Evolutionary conservation across 768 basidiomycete species (phyloP), one percentile per base, ranked within the genome.

Genomic region (Hericium coralloides): DNA sequence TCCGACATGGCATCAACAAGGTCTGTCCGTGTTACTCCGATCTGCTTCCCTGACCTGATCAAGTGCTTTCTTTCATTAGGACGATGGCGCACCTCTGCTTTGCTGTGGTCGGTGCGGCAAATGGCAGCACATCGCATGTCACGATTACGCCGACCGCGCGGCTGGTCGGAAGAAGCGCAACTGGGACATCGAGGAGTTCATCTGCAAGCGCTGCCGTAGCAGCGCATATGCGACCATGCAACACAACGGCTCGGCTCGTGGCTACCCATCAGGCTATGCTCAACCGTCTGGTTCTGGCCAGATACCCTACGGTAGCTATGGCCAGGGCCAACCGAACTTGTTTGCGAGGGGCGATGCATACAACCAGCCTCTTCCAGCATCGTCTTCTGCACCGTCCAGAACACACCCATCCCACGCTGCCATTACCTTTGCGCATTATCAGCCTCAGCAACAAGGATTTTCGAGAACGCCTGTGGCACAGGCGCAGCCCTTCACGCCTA

Each of bases 71-170:
- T 9, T 45, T 38, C 56, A 41, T 10, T 59, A 94, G 92, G 89
- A 93, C 59, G 91, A 92, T 59, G 87, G 84, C 12, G 73, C 76
- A 12, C 83, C 88, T 3, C 78, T 95, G 72, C 81, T 92, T 66
- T 91, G 82, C 38, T 97, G 94, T 65, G 89, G 88, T 22, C 67
- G 71, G 26, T 97, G 94, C 69, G 79, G 77, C 14, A 83, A 83
- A 68, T 97, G 93, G 94, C 94, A 95, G 64, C 94, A 97, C 64
- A 90, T 90, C 37, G 67, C 74, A 20, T 97, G 94, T 64, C 91
- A 95, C 65, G 89, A 95, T 65, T 72, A 70, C 50, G 81, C 77
- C 26, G 93, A 95, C 68, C 69, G 72, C 31, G 70, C 75, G 20
- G 78, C 80, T 47, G 87, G 91, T 22, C 78, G 77, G 14, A 81